Evolutionary conservation across 2,329 filamentous ascomycete genomes (phyloP).

Genomic region (Aspergillus luchuensis): DNA sequence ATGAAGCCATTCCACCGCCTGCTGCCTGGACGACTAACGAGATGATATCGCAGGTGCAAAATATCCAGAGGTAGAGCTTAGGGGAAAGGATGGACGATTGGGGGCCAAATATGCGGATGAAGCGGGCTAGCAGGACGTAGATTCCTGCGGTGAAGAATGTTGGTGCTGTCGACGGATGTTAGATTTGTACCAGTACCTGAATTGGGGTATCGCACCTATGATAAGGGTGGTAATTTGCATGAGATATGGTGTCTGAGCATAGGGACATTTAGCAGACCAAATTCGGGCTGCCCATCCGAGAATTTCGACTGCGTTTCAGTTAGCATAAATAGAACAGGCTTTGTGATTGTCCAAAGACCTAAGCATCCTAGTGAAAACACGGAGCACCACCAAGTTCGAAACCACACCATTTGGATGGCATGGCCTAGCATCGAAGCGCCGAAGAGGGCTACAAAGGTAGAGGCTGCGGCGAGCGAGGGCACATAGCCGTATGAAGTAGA

Average conservation of each 20-base stretch:
- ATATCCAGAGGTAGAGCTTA: too few species aligned
- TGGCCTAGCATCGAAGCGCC: neutral
- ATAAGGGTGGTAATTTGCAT: neutral
- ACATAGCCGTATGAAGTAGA: neutral
- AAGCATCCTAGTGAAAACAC: neutral
- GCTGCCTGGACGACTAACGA: too few species aligned
- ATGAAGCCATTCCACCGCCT: too few species aligned
- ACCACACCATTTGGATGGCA: neutral
- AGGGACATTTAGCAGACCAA: neutral
- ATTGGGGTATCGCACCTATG: neutral
- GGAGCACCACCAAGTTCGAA: neutral
- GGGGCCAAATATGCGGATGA: too few species aligned
- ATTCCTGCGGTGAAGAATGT: slow-evolving; percentile 40
- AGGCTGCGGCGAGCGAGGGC: neutral
- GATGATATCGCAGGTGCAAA: too few species aligned
- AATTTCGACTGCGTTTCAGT: neutral
- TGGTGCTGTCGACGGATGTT: neutral
- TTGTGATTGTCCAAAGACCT: neutral
- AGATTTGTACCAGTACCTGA: neutral
- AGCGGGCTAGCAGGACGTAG: slow-evolving; percentile 33
- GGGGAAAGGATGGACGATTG: too few species aligned
- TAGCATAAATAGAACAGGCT: neutral
- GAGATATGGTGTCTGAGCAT: neutral
- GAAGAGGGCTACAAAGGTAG: neutral
- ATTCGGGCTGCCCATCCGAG: neutral